Evolutionary conservation across 805 yeast genomes (phyloP).

Genomic region (Teunomyces cretensis): DNA sequence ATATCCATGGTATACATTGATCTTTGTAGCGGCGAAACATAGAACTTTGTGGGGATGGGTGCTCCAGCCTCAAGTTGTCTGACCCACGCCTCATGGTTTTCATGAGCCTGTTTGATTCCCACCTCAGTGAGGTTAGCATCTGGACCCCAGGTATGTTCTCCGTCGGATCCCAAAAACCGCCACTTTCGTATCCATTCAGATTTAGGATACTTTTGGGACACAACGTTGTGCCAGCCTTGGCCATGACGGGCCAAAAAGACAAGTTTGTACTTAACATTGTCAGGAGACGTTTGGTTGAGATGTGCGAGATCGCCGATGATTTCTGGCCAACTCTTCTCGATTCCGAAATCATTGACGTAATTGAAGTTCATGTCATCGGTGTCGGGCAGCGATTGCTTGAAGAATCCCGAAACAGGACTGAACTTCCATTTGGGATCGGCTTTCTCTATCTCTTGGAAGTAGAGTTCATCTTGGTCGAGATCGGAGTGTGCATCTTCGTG

Average conservation of each 20-base stretch:
- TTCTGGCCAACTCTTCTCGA: constrained; percentile 17
- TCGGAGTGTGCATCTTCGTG: constrained; percentile 33
- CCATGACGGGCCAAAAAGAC: constrained; percentile 27
- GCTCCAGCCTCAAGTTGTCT: constrained; percentile 19
- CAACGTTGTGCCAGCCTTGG: constrained; percentile 26
- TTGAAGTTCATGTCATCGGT: constrained; percentile 24
- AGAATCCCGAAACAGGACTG: constrained; percentile 24
- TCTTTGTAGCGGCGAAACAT: constrained; percentile 27
- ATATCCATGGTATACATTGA: constrained; percentile 19
- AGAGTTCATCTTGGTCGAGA: constrained; percentile 18
- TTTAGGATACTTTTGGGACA: constrained; percentile 21
- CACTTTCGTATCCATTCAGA: constrained; percentile 24
- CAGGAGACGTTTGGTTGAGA: constrained; percentile 14
- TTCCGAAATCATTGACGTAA: constrained; percentile 21
- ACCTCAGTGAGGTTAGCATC: constrained; percentile 25
- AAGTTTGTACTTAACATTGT: constrained; percentile 19
- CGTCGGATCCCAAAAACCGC: constrained; percentile 23
- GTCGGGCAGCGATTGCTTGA: constrained; percentile 18
- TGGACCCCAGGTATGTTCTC: constrained; percentile 24
- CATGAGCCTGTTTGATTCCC: constrained; percentile 24
- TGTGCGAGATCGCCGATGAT: constrained; percentile 11
- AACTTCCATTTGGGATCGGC: constrained; percentile 17
- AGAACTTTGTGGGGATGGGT: constrained; percentile 23
- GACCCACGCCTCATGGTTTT: constrained; percentile 20
- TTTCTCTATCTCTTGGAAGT: constrained; percentile 9